Evolutionary conservation across 257 asterid genomes (phyloP), one percentile per base, ranked within the genome.

Genomic region (Coffea canephora): DNA sequence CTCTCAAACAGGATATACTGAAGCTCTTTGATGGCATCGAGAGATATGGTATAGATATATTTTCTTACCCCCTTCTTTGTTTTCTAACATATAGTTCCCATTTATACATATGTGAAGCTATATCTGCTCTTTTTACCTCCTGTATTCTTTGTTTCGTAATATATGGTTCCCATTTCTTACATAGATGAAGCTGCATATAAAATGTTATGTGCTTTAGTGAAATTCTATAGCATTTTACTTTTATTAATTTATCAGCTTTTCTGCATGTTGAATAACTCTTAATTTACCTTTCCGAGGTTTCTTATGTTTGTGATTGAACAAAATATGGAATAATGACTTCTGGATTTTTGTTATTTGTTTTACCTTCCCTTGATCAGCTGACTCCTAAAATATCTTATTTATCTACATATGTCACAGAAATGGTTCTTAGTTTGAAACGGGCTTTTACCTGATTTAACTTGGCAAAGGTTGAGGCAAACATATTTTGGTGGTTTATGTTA

Each of bases 11-110:
- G 78, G 98, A 92, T 87, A 82, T 92, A 77, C 79, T 81, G 78
- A 94, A 93, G 91, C 98, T 96, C 78, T 94, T 96, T 86, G 98
- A 94, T 80, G 94, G 93, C 67, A 74, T 87, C 80, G 97, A 92
- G 87, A 92, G 77, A 92, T 92, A 92, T 65, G 99, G 98, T 95
- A 88, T 41, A 86, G 77, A 55, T 55, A 77, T 65, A 54, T 49
- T 43, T n/a, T 9, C 39, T 46, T 76, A 48, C 74, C 66, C n/a
- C 16, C 39, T 48, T 79, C 27, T 67, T 49, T 27, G 0, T 48
- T 48, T 48, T 48, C 52, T 48, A 48, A 48, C 52, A 48, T 48
- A 48, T 8, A 6, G 52, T 48, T 48, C 1, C 52, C 52, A 48
- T 48, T 48, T 8, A 48, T 48, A 48, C 52, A 48, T 46, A 46